Base-by-base conservation (phyloP, 805 yeast genomes). In the Nakazawaea molendinolei region DNA sequence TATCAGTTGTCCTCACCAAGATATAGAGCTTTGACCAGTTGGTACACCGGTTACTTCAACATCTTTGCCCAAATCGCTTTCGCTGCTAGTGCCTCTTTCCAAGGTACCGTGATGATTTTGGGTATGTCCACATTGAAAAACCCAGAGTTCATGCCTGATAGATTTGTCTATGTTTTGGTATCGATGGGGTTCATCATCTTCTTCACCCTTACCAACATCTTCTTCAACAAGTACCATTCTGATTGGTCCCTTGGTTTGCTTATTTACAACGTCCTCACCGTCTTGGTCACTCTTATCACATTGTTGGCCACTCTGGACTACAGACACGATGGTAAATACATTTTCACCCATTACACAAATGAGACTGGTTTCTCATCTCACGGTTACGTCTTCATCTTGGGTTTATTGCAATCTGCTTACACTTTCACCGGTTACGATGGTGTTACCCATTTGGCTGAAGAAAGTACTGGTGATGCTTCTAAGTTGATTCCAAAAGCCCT, bases 381-480 rank as follows among this genome's bases (percentile, higher is more conserved):
- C 33, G 50, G 48, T 3, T 48, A 48, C 26, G 53, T 49, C 33
- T 51, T 49, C 42, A 48, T 51, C 25, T 32, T 51, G 30, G 55
- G 55, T 36, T 37, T 51, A 12, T 35, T 51, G 14, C 55, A 49
- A 32, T 42, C 48, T 20, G 53, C 52, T 12, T 49, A 45, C 33
- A 49, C 53, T 9, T 49, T 60, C 28, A 48, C 60, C 5, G 52
- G 60, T 34, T 58, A 53, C 36, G 65, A 60, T 42, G 54, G 59
- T 5, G 55, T 56, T 3, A 51, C 58, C 7, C 64, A 58, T 39
- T 49, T 56, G 46, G 58, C 63, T 3, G 61, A 58, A 38, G 63
- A 59, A 43, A 51, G 58, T 13, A 49, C 50, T 15, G 34, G 49
- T 5, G 43, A 46, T 19, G 52, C 52, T 3, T 49, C 46, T 23